Base-by-base conservation (phyloP, 331 rosid species). In the Rhamnella rubrinervis region DNA sequence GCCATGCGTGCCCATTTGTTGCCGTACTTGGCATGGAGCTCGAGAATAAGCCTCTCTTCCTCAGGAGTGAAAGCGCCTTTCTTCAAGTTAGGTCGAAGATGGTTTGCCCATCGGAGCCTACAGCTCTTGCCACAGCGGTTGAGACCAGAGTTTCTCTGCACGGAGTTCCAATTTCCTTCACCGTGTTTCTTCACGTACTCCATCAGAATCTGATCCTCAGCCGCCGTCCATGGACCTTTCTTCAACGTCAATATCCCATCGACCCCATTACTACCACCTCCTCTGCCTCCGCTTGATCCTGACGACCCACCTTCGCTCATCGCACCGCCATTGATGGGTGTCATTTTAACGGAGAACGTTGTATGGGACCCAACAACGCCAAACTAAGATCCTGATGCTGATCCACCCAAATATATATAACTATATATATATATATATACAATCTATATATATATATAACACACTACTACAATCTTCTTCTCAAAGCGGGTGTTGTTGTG, bases 1-100 rank as follows among this genome's bases (percentile, higher is more conserved):
- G 98, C 97, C 97, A 93, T 93, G 77, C 92, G 79, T 31, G 98
- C 98, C 98, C 98, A 93, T 81, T 91, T 93, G 79, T 93, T 93
- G 66, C 97, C 98, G 28, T 72, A 85, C 40, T 84, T 92, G 28
- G 96, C 71, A 63, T 93, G 98, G 7, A 93, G 92, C 21, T 87
- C 88, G 41, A 89, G 73, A 77, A 93, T 93, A 58, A 84, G 88
- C 25, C 86, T 80, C 79, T 93, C 97, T 66, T 93, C 98, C 2
- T 87, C 88, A 0, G 81, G 85, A 5, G 92, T 81, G 64, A 93
- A 93, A 2, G 91, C 80, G 14, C 98, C 98, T 44, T 91, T 93
- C 77, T 85, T 93, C 79, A 93, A 74, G 74, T 93, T 85, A 8
- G 98, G 98, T 20, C 96, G 71, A 17, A 93, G 76, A 73, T 93